Evolutionary conservation across 192 early-diverging fungal genomes (phyloP), one percentile per base, ranked within the genome.

Genomic region (Coemansia sp.): DNA sequence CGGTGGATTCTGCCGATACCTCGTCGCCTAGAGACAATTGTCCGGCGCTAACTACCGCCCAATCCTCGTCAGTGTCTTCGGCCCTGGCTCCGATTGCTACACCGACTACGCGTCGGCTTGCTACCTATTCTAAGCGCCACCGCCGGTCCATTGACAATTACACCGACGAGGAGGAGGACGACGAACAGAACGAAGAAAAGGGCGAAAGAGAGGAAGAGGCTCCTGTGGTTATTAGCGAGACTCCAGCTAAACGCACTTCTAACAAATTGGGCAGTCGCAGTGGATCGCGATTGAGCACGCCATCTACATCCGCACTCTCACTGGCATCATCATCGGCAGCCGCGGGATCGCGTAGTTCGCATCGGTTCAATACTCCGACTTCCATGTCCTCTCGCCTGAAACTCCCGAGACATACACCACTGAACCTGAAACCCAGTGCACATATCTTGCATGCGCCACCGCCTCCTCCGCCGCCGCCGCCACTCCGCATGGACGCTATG

Each of bases 141-240:
- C 60, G 56, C 10, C 62, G 29, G 5, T 46, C 69, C 11, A 46
- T 57, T 22, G 64, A 66, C 22, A 57, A 58, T 27, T 66, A 43
- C 64, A 66, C 64, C 5, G 64, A 66, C 40, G 47, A 47, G 36
- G 54, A 42, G 15, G 31, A 46, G 7, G 51, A 40, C 2, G 37
- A 56, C 19, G 41, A 58, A 5, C 35, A 37, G 17, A 24, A 49
- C 15, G 39, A 14, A 25, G 47, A 8, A 1, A n/a, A n/a, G n/a
- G n/a, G n/a, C n/a, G n/a, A n/a, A n/a, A n/a, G n/a, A n/a, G n/a
- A n/a, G n/a, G n/a, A n/a, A n/a, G 45, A 46, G 19, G 45, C n/a
- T 22, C 17, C 7, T 3, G 47, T 49, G 11, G 24, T 49, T 0
- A 24, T 49, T 24, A 25, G 47, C 2, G 47, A 49, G 24, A 49